Conservation (phyloP, 495 filamentous ascomycete genomes). For the Hypoxylon perforatum region DNA sequence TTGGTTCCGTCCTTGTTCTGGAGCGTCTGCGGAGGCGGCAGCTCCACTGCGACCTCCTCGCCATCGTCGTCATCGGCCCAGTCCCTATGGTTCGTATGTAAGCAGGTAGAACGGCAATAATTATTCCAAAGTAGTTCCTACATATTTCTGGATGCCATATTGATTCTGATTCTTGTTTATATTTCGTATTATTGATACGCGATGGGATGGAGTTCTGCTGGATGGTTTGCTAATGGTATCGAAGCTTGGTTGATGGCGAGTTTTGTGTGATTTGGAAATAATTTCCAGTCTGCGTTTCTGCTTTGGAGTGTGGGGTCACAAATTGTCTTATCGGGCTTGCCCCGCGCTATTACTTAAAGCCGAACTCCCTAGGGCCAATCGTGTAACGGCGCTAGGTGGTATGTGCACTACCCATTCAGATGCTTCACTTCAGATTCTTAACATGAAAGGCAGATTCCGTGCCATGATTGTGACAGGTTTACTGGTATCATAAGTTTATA, state of each 20-base stretch:
- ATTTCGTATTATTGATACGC: not conserved
- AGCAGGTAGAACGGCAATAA: constrained; percentile 8
- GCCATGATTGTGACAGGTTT: too few relatives aligned
- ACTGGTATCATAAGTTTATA: too few relatives aligned
- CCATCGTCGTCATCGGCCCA: constrained; percentile 97
- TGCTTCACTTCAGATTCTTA: too few relatives aligned
- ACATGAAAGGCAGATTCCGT: too few relatives aligned
- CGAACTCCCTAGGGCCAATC: not conserved
- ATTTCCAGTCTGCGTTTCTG: constrained; percentile 37
- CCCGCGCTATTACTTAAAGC: constrained; percentile 35
- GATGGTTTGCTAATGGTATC: not conserved
- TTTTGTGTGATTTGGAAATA: constrained; percentile 33
- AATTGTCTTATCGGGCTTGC: constrained; percentile 42
- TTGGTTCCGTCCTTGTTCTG: constrained; percentile 98
- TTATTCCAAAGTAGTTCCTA: not conserved
- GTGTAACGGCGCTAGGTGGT: not conserved
- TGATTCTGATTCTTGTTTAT: not conserved
- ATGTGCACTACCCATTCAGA: not conserved
- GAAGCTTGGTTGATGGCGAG: constrained; percentile 23
- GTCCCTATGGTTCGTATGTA: constrained; percentile 63
- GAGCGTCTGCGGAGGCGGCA: constrained; percentile 86
- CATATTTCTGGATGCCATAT: constrained; percentile 37
- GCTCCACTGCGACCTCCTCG: constrained; percentile 81
- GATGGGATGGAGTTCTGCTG: not conserved
- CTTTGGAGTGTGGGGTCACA: constrained; percentile 38